Percentiles rank a stretch among this genome's conserved stretches.
These are phyloP conservation scores for Tuber microsphaerosporum DNA, from an alignment of 495 filamentous ascomycete genomes.

Conservation along the genomic window DNA sequence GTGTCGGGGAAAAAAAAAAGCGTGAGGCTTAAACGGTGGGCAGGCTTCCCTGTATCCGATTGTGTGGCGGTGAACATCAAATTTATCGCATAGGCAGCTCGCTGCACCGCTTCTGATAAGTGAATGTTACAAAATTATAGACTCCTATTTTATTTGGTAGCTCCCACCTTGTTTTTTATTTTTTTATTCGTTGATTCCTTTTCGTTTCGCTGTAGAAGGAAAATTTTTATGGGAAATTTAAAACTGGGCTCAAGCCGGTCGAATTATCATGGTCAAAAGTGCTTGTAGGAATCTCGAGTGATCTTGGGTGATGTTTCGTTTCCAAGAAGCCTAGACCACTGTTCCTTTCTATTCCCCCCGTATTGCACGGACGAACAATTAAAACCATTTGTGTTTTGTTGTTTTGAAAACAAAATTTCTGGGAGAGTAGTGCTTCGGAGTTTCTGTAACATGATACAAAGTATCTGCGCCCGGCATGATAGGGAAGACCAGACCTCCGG, in stretches of 20 bases:
- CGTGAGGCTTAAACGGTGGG: not conserved
- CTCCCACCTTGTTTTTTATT: not conserved
- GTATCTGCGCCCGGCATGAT: not conserved
- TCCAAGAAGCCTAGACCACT: not conserved
- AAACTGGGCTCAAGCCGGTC: not conserved
- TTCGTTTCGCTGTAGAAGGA: not conserved
- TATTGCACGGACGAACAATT: not conserved
- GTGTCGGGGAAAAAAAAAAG: not conserved
- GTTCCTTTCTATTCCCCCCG: rapidly evolving
- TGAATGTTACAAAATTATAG: not conserved
- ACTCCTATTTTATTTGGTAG: not conserved
- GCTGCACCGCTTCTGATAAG: not conserved
- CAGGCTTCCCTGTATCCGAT: not conserved
- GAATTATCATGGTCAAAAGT: not conserved
- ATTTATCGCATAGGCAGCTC: not conserved
- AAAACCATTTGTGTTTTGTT: not conserved
- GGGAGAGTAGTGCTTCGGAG: not conserved
- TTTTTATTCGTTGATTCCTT: not conserved
- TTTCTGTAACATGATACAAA: not conserved
- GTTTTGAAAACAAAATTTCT: not conserved
- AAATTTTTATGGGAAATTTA: not conserved
- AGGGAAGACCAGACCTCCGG: not conserved
- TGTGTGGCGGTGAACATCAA: not conserved
- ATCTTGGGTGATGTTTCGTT: not conserved
- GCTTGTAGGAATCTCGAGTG: not conserved